A percentile compares a stretch with the other conserved stretches of the same genome.
Evolutionary conservation across 73 alveolate genomes (phyloP).

Genomic region (Symbiodinium pilosum): DNA sequence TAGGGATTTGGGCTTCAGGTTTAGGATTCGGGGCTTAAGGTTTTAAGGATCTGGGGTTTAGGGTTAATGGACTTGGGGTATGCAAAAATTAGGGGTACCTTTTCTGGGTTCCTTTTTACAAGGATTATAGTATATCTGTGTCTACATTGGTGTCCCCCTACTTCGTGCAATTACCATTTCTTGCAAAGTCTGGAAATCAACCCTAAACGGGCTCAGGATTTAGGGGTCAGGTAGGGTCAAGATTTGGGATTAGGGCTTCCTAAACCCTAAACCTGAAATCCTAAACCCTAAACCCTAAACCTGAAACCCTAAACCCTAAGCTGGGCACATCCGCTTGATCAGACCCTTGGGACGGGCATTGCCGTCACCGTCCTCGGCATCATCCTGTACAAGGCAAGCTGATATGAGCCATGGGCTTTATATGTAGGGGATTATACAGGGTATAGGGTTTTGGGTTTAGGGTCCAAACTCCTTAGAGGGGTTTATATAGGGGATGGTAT

Average conservation of each 20-base stretch:
- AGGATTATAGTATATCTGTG: no score
- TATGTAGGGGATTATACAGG: neutral
- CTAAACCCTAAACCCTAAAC: neutral
- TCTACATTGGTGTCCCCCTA: no score
- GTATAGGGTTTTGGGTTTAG: neutral
- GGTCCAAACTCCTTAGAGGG: neutral
- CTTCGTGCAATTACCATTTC: neutral
- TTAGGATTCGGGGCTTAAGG: no score
- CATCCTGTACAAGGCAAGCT: neutral
- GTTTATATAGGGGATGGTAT: neutral
- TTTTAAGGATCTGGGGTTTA: no score
- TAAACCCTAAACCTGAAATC: neutral
- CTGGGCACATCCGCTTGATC: neutral
- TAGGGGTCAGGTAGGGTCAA: no score
- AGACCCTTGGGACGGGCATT: neutral
- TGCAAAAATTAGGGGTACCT: no score
- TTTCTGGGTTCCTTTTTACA: no score
- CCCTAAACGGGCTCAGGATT: neutral
- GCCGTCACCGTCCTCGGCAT: neutral
- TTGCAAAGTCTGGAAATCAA: neutral
- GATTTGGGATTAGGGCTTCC: no score
- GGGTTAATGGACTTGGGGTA: no score
- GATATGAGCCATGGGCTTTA: no score
- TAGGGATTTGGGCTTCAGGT: no score
- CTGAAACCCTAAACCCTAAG: neutral